Evolutionary conservation across 768 basidiomycete species (phyloP), one percentile per base, ranked within the genome.

Genomic region (Lyophyllum semitale): DNA sequence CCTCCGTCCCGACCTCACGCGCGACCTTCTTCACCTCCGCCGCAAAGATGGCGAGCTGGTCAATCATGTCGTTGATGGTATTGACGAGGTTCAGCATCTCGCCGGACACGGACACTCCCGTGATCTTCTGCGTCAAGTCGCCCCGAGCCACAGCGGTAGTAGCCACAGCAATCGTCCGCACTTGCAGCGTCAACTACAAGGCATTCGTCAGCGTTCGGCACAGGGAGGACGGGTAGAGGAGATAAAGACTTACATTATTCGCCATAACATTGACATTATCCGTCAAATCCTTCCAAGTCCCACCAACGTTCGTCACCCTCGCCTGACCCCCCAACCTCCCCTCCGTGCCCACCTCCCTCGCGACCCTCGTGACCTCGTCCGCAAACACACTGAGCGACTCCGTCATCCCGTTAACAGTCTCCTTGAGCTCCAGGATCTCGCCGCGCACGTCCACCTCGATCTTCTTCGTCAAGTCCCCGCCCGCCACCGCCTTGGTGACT

Each of bases 231-330:
- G 30, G 15, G 29, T n/a, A 35, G 12, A 42, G 42, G 12, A 40
- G 42, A 29, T 32, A 13, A n/a, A n/a, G n/a, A 78, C 86, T 58
- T 61, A 92, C 89, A 64, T 97, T 97, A 38, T 86, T 86, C 38
- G 94, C 94, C 95, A 96, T 96, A 64, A 93, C 84, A 67, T 96
- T 97, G 62, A 97, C 95, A 70, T 93, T 95, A 67, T 95, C 93
- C 46, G 95, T 95, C 74, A 98, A 77, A 67, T 94, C 91, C 77
- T 94, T 94, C 97, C 97, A 98, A 0, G 93, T 96, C 46, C 97
- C 97, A 55, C 93, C 92, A 42, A 99, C 93, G 66, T 94, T 92
- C 58, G 88, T 89, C 33, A 98, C 97, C 51, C 88, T 82, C 0
- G 95, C 97, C 64, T 96, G 95, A 9, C 95, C 96, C 48, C 96